Evolutionary conservation across 345 rosid genomes (phyloP).

Genomic region (Passiflora organensis): DNA sequence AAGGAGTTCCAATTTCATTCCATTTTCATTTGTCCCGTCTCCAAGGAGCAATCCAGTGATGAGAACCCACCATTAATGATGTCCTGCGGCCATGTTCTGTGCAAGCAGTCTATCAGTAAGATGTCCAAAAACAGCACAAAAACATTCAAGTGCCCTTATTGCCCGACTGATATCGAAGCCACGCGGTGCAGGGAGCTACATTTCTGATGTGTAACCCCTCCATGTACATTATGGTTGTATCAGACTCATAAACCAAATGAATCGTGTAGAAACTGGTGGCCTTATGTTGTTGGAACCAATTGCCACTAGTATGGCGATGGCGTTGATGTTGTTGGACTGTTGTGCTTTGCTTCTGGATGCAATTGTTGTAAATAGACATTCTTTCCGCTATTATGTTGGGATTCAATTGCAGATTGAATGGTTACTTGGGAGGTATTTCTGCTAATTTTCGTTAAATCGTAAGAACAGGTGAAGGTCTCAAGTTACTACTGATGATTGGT

Average conservation of each 20-base stretch:
- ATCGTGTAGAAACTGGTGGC: conserved; percentile 15
- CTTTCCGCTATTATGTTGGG: conserved; percentile 16
- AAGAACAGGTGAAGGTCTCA: no score
- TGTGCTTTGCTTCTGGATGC: conserved; percentile 22
- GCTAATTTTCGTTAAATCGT: no score
- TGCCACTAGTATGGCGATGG: conserved; percentile 12
- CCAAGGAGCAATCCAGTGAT: conserved; percentile 55
- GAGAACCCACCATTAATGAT: conserved; percentile 73
- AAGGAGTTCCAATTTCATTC: conserved; percentile 63
- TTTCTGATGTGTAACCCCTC: conserved; percentile 36
- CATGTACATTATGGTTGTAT: conserved; percentile 18
- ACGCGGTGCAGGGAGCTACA: conserved; percentile 41
- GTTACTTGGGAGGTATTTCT: no score
- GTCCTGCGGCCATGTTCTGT: conserved; percentile 63
- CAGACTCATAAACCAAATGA: conserved; percentile 1
- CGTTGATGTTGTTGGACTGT: conserved; percentile 16
- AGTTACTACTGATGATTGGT: no score
- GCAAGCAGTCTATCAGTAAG: conserved; percentile 51
- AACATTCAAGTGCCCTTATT: conserved; percentile 58
- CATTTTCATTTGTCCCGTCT: conserved; percentile 63
- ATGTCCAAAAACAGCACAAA: conserved; percentile 45
- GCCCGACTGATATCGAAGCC: conserved; percentile 44
- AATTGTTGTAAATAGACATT: conserved; percentile 40
- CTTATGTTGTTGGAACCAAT: conserved; percentile 7
- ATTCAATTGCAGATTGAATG: no score